These are phyloP conservation scores for Senna tora DNA, from an alignment of 306 rosid species.

Conservation along the genomic window DNA sequence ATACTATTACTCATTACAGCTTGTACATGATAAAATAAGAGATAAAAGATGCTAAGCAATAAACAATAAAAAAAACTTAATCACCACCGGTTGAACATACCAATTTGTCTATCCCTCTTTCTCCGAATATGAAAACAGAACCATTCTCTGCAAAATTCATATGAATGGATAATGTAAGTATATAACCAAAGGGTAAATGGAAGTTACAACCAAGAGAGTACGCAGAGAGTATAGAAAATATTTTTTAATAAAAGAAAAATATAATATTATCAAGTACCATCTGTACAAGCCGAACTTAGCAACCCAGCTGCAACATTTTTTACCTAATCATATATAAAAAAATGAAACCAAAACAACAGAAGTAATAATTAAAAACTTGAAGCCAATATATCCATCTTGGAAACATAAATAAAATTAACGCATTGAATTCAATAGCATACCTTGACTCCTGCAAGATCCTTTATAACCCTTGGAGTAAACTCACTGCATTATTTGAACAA, in stretches of 20 bases:
- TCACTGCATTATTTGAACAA: conserved; percentile 59
- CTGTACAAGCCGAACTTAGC: conserved; percentile 83
- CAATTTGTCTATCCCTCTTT: conserved; percentile 66
- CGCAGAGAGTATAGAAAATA: conserved; percentile 8
- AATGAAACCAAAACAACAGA: conserved; percentile 26
- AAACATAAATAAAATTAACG: conserved; percentile 34
- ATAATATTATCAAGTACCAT: conserved; percentile 60
- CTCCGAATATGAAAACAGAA: conserved; percentile 75
- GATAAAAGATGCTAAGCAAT: background rate
- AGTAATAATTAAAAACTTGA: conserved; percentile 18
- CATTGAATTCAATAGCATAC: conserved; percentile 48
- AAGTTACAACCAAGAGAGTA: conserved; percentile 17
- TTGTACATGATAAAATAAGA: background rate
- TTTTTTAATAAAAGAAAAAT: background rate
- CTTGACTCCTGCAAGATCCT: conserved; percentile 91
- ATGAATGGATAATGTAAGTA: conserved; percentile 28
- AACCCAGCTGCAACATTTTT: conserved; percentile 80
- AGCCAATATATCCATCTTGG: conserved; percentile 31
- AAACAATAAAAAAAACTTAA: background rate
- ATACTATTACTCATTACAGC: conserved; percentile 23
- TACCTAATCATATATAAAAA: conserved; percentile 54
- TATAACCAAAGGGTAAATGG: conserved; percentile 18
- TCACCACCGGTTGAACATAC: conserved; percentile 46
- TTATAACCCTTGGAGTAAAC: conserved; percentile 88
- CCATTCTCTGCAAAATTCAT: conserved; percentile 78